Evolutionary conservation across 2,329 filamentous ascomycete genomes (phyloP), one percentile per base, ranked within the genome.

Genomic region (Fusarium pseudoanthophilum): DNA sequence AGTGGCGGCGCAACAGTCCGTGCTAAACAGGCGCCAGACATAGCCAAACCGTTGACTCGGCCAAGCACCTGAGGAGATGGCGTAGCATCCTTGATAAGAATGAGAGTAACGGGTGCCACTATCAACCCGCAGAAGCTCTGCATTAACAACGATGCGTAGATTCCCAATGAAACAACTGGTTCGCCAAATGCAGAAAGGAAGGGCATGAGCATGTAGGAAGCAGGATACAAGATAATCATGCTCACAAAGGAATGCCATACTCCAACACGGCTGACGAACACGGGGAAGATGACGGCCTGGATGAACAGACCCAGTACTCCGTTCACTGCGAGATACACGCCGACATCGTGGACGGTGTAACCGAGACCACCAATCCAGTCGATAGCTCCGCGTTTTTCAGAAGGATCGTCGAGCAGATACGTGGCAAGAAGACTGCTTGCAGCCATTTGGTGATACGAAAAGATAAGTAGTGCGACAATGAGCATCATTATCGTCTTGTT

Each of bases 301-400:
- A 95, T 91, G 74, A 92, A 85, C 2, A 95, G 86, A 1, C 92
- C 92, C 63, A 95, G 90, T 70, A 92, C 82, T 6, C 92, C 93
- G 74, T 94, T 92, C 58, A 92, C 82, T 7, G 90, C 88, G 82
- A 94, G 87, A 75, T 93, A 92, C 28, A 91, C 79, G 20, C 92
- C 92, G 20, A 93, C 91, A 42, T 91, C 87, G 75, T 91, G 89
- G 4, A 90, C 89, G 4, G 87, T 88, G 53, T 92, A 85, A 4
- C 91, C 92, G 5, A 94, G 84, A 9, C 92, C 92, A 51, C 92
- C 92, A 1, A 87, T 80, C 15, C 89, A 73, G 64, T 85, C 83
- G 14, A 85, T 75, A 4, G 75, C 4, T 79, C 72, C 72, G 18
- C 45, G 55, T 24, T 51, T 53, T 4, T 40, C 56, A 10, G 55